Evolutionary conservation across 2,329 filamentous ascomycete species (phyloP), one percentile per base, ranked within the genome.

Genomic region (Trichoderma polysporum): DNA sequence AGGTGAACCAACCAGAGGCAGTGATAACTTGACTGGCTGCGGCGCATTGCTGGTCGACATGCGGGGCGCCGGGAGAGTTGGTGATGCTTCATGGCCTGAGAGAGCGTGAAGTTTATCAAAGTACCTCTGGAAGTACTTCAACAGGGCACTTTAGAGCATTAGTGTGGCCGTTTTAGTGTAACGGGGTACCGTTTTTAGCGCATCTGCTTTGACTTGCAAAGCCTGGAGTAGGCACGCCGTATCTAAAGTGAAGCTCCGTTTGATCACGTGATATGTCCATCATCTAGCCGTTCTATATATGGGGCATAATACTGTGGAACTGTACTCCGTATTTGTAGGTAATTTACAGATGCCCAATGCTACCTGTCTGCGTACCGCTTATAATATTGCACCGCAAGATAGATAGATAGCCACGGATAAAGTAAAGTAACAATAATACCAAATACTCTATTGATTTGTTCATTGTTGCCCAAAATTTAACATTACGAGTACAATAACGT

Each of bases 21-120:
- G 84, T 69, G 91, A 94, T 71, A 94, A 86, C 83, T 93, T 93
- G 81, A 94, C 91, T 69, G 90, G 90, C 79, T 88, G 86, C 71
- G 84, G 81, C 70, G 83, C 80, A 83, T 82, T 82, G 74, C 75
- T 82, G 72, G 81, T 77, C 79, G 84, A 84, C 84, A 86, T 86
- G 77, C 77, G 74, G 72, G 72, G 69, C 67, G 60, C 54, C 59
- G 59, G n/a, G 37, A 35, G 33, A 22, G 22, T 58, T 50, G 59
- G 62, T 64, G 68, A 37, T 58, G 50, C 58, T 52, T 63, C 60
- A 54, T 63, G 35, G 56, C 47, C 35, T 10, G 6, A 35, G n/a
- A 50, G 15, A 45, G n/a, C 58, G 56, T 61, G 27, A 62, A 66
- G 33, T 52, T 61, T 47, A 19, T 45, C 12, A 13, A 57, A 13